Evolutionary conservation across 805 yeast genomes (phyloP).

Genomic region (Ascoidea rubescens): DNA sequence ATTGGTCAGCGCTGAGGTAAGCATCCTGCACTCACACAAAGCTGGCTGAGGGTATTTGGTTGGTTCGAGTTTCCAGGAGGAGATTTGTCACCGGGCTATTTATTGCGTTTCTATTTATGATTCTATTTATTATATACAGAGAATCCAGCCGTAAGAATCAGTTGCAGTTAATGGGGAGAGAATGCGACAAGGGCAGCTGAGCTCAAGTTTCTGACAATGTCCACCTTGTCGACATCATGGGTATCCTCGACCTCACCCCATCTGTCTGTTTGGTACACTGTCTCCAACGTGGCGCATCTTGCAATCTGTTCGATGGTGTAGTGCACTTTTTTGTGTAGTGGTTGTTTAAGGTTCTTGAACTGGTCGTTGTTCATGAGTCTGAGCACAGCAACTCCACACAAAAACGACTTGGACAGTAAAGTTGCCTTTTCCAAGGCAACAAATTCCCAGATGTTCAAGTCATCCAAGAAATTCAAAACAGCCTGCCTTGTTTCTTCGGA

Average conservation of each 20-base stretch:
- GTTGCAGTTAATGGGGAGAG: neutral
- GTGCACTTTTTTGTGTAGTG: slow-evolving; percentile 13
- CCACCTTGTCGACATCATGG: slow-evolving; percentile 93
- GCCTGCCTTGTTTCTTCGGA: slow-evolving; percentile 39
- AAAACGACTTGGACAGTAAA: slow-evolving; percentile 70
- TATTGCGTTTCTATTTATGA: too few relatives aligned
- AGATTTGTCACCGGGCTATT: too few relatives aligned
- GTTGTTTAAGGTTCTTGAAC: slow-evolving; percentile 12
- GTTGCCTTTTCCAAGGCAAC: slow-evolving; percentile 89
- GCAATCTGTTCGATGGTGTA: slow-evolving; percentile 57
- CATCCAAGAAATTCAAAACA: slow-evolving; percentile 49
- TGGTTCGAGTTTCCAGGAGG: too few relatives aligned
- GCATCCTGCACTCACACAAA: too few relatives aligned
- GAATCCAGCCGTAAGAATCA: too few relatives aligned
- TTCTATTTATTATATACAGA: too few relatives aligned
- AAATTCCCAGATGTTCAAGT: slow-evolving; percentile 59
- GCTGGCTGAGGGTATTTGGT: too few relatives aligned
- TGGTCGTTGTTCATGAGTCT: slow-evolving; percentile 15
- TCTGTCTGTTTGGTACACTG: slow-evolving; percentile 66
- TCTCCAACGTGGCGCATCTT: slow-evolving; percentile 68
- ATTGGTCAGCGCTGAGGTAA: too few relatives aligned
- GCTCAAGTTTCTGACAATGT: slow-evolving; percentile 68
- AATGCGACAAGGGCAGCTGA: slow-evolving; percentile 55
- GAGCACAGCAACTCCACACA: slow-evolving; percentile 48
- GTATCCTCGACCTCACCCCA: slow-evolving; percentile 99